Percentiles rank a stretch among this genome's conserved stretches.
These are phyloP conservation scores for Castanea crenata DNA, from an alignment of 306 rosid genomes.

Conservation along the genomic window DNA sequence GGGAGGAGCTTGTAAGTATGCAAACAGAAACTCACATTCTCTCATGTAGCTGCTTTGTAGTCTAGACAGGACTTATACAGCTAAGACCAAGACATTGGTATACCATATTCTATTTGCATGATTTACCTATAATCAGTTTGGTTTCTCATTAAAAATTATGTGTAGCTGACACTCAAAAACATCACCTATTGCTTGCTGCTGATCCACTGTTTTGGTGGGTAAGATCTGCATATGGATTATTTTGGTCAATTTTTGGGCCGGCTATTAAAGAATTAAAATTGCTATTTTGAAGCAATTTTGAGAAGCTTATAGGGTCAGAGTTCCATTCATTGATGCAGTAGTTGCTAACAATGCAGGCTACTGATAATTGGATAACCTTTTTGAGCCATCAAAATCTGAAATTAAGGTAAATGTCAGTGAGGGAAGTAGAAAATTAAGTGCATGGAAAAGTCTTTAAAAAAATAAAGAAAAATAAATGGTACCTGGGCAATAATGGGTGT, in stretches of 20 bases:
- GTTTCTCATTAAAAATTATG: background rate
- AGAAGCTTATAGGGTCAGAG: background rate
- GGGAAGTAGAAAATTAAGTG: background rate
- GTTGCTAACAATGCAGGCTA: background rate
- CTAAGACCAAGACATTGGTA: background rate
- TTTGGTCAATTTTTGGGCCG: background rate
- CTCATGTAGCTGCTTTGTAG: slow-evolving; percentile 11
- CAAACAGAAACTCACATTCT: slow-evolving; percentile 17
- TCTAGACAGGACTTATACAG: background rate
- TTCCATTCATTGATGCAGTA: background rate
- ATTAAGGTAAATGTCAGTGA: background rate
- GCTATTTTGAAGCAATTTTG: background rate
- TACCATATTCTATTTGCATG: background rate
- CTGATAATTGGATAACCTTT: background rate
- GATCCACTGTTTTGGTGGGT: background rate
- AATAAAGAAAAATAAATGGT: background rate
- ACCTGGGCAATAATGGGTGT: background rate
- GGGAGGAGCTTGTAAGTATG: slow-evolving; percentile 95
- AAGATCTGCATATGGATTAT: background rate
- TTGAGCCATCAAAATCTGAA: background rate
- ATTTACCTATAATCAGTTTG: background rate
- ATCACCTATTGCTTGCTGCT: background rate
- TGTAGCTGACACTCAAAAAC: background rate
- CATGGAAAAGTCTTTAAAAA: background rate
- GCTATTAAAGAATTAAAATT: background rate